Conservation (phyloP, 2,329 filamentous ascomycete species). For the Colletotrichum ledebouriae region DNA sequence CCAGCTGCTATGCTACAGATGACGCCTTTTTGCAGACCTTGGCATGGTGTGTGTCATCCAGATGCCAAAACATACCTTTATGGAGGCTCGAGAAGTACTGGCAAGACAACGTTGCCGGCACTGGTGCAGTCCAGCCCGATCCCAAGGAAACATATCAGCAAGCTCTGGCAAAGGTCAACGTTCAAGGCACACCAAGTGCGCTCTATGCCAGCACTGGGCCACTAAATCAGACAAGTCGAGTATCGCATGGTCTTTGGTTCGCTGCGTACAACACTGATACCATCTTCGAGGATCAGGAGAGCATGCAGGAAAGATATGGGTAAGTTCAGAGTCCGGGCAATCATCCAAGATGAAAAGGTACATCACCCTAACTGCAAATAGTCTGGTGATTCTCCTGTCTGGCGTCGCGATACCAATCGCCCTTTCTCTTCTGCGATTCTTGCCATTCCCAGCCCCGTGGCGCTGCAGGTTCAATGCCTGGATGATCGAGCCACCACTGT, state of each 20-base stretch:
- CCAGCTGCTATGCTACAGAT: slow-evolving; percentile 44
- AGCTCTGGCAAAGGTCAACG: slow-evolving; percentile 23
- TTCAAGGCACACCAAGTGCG: slow-evolving; percentile 17
- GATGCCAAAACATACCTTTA: slow-evolving; percentile 42
- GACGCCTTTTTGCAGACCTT: slow-evolving; percentile 45
- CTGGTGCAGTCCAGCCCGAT: slow-evolving; percentile 32
- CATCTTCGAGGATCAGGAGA: slow-evolving; percentile 24
- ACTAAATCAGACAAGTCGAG: slow-evolving; percentile 52
- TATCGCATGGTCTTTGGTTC: slow-evolving; percentile 48
- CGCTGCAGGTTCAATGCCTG: slow-evolving; percentile 46
- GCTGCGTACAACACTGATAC: slow-evolving; percentile 31
- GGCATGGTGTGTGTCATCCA: slow-evolving; percentile 47
- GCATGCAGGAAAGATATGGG: background rate
- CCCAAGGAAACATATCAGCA: slow-evolving; percentile 40
- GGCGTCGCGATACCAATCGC: slow-evolving; percentile 47
- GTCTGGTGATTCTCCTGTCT: slow-evolving; percentile 47
- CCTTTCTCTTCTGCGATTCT: slow-evolving; percentile 49
- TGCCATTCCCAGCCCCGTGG: slow-evolving; percentile 43
- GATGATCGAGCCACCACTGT: slow-evolving; percentile 48
- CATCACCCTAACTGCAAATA: background rate
- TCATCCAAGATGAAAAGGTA: background rate
- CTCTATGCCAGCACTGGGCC: background rate
- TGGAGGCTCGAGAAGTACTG: slow-evolving; percentile 44
- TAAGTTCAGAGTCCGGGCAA: no score
- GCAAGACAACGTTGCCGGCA: slow-evolving; percentile 41